These are phyloP conservation scores for Penicillium macrosclerotiorum DNA, from an alignment of 495 filamentous ascomycete species.

Conservation along the genomic window DNA sequence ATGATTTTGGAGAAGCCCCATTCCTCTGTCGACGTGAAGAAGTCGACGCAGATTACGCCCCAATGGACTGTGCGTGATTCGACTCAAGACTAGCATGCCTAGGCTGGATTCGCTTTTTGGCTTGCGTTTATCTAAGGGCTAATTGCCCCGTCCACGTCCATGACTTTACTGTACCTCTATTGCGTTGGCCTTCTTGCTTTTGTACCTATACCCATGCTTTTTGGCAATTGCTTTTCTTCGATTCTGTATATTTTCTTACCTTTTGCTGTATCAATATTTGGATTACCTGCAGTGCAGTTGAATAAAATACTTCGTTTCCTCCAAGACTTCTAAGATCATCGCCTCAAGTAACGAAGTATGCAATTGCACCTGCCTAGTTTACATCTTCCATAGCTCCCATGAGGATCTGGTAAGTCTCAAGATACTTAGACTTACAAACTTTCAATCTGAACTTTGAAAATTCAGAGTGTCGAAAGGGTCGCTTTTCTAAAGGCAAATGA, in stretches of 20 bases:
- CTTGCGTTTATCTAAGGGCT: neutral
- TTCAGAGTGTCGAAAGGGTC: no score
- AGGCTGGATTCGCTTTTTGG: neutral
- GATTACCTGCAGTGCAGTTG: slow-evolving; percentile 4
- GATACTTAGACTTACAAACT: no score
- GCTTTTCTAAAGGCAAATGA: no score
- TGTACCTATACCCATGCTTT: slow-evolving; percentile 21
- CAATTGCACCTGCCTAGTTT: no score
- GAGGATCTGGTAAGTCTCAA: no score
- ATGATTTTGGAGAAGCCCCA: slow-evolving; percentile 45
- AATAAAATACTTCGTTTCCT: no score
- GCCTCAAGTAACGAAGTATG: no score
- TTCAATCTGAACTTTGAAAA: no score
- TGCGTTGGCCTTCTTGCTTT: neutral
- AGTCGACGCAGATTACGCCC: slow-evolving; percentile 37
- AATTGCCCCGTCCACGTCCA: neutral
- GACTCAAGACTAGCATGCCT: neutral
- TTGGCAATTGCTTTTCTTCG: slow-evolving; percentile 4
- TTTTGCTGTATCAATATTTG: slow-evolving; percentile 10
- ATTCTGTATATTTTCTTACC: slow-evolving; percentile 1
- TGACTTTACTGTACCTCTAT: neutral
- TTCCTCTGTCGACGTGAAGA: slow-evolving; percentile 45
- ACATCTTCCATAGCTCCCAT: no score
- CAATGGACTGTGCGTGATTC: slow-evolving; percentile 25
- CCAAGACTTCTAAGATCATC: no score